A percentile compares a stretch with the other conserved stretches of the same genome.
Evolutionary conservation across 225 moss, liverwort and hornwort genomes (phyloP).

Genomic region (Pseudisothecium myosuroides): DNA sequence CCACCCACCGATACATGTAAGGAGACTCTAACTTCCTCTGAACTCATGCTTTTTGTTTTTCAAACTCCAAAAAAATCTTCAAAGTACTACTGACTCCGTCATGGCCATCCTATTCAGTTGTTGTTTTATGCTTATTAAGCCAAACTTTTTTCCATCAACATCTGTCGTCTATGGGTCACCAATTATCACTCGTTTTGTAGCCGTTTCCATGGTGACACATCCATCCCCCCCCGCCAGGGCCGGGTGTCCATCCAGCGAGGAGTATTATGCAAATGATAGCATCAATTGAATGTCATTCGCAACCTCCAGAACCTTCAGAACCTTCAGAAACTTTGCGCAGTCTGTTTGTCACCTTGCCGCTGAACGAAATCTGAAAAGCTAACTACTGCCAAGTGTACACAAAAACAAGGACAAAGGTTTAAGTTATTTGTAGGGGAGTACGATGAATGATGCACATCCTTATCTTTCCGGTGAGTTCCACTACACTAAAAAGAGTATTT

Average conservation of each 20-base stretch:
- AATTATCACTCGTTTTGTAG: not conserved
- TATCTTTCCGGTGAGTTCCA: not conserved
- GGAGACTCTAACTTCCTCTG: too few relatives aligned
- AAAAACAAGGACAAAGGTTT: not conserved
- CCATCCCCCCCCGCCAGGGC: too few relatives aligned
- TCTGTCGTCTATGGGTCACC: not conserved
- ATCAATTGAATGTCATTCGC: not conserved
- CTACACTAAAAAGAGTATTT: too few relatives aligned
- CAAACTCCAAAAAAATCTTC: not conserved
- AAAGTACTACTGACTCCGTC: not conserved
- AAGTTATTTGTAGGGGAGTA: not conserved
- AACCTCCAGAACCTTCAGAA: not conserved
- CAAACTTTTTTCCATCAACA: not conserved
- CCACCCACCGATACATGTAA: too few relatives aligned
- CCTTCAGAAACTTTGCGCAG: not conserved
- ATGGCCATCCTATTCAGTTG: not conserved
- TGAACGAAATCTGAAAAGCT: not conserved
- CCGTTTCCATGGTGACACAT: not conserved
- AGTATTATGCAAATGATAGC: not conserved
- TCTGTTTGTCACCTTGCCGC: not conserved
- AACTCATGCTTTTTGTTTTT: not conserved
- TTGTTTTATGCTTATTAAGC: not conserved
- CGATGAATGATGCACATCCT: not conserved
- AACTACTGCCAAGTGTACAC: not conserved
- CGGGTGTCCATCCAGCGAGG: too few relatives aligned